A percentile compares a stretch with the other conserved stretches of the same genome.
Conservation (phyloP, 2,329 filamentous ascomycete species). For the Elsinoe arachidis region DNA sequence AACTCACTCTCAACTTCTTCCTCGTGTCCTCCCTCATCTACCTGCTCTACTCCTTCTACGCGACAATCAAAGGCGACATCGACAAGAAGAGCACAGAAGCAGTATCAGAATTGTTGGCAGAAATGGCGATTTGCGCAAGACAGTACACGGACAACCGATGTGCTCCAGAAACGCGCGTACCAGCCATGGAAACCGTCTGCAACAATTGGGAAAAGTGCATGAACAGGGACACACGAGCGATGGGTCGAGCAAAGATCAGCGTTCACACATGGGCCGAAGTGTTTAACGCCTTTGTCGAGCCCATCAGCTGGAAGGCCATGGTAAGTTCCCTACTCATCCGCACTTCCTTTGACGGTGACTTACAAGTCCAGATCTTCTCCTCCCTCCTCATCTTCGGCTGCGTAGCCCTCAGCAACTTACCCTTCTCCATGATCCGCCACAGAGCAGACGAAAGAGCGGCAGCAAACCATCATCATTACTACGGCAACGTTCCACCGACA, state of each 20-base stretch:
- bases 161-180: conserved; percentile 54
- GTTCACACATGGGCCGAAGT: conserved; percentile 86
- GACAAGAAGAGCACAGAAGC: conserved; percentile 61
- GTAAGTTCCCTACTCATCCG: conserved; percentile 33
- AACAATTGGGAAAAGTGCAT: conserved; percentile 80
- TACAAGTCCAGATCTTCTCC: conserved; percentile 38
- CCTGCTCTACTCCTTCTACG: conserved; percentile 59
- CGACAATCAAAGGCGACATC: conserved; percentile 66
- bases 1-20: conserved; percentile 57
- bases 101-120: conserved; percentile 58
- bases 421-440: conserved; percentile 47
- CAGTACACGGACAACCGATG: conserved; percentile 73
- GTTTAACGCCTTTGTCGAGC: conserved; percentile 85
- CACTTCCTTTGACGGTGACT: not conserved
- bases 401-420: conserved; percentile 51
- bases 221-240: conserved; percentile 67
- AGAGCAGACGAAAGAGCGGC: conserved; percentile 24
- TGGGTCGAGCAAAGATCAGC: conserved; percentile 71
- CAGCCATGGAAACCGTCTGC: conserved; percentile 65
- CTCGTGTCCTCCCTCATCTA: conserved; percentile 52
- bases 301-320: conserved; percentile 78
- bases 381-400: conserved; percentile 41
- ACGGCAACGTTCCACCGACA: conserved; percentile 24
- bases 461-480: conserved; percentile 19
- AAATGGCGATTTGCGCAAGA: conserved; percentile 64